These are phyloP conservation scores for Opeltia flavorubescens DNA, from an alignment of 495 filamentous ascomycete species.

Conservation along the genomic window DNA sequence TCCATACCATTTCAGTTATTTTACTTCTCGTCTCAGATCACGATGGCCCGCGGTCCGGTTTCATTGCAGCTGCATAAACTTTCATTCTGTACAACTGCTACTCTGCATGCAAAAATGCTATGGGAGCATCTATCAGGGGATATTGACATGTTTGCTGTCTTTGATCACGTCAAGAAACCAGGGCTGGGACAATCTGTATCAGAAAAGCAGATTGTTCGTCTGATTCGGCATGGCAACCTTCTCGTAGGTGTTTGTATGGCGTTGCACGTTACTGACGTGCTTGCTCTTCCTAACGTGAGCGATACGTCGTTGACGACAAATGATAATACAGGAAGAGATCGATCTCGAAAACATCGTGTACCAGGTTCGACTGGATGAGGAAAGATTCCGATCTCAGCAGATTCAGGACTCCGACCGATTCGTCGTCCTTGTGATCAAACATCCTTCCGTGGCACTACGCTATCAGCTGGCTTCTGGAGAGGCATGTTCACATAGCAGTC, in stretches of 20 bases:
- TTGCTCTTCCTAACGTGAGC: not conserved
- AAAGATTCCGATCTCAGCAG: constrained; percentile 1
- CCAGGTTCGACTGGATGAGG: constrained; percentile 10
- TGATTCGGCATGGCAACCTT: constrained; percentile 8
- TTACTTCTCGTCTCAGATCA: not conserved
- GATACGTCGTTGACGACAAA: not conserved
- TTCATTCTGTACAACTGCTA: constrained; percentile 11
- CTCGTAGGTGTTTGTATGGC: constrained; percentile 7
- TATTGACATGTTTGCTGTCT: constrained; percentile 13
- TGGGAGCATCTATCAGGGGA: constrained; percentile 12
- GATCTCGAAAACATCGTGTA: constrained; percentile 9
- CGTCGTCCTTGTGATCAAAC: constrained; percentile 8
- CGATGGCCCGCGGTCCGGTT: constrained; percentile 3
- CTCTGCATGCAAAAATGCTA: constrained; percentile 2
- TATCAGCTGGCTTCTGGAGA: constrained; percentile 11
- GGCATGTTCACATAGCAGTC: not conserved
- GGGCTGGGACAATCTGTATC: constrained; percentile 2
- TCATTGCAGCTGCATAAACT: constrained; percentile 11
- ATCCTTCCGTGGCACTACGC: constrained; percentile 9
- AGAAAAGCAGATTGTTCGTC: constrained; percentile 8
- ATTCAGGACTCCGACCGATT: constrained; percentile 5
- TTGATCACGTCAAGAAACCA: constrained; percentile 9
- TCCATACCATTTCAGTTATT: not conserved
- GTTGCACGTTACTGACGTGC: not conserved
- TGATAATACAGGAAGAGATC: constrained; percentile 10